Base-by-base conservation (phyloP, 352 stramenopile genomes). In the Phytophthora podocarpi region DNA sequence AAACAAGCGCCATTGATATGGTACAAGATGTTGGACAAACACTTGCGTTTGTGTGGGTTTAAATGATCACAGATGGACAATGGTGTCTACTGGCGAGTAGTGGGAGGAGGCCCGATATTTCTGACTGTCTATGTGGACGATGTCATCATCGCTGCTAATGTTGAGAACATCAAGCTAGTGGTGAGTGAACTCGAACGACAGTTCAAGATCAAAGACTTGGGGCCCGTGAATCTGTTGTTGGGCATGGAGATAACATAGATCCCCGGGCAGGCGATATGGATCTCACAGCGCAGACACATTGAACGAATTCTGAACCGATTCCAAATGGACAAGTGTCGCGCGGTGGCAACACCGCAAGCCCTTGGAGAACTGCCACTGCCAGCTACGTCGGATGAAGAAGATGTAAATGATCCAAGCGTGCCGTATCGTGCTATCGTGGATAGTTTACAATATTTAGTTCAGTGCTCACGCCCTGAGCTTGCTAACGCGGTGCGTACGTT, bases 131-230 rank as follows among this genome's bases (percentile, higher is more conserved):
- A 55, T 12, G 42, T 61, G 15, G 30, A 60, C n/a, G 21, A 51
- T 26, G 20, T 60, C n/a, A 23, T 60, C n/a, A 60, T 60, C 31
- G 51, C 23, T 21, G 39, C 31, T 13, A 48, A 28, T 20, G 18
- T n/a, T 0, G 20, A 45, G 12, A 41, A 34, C 10, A 26, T 51
- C 4, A 36, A 51, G 28, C 8, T 34, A 4, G 13, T 50, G 0
- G n/a, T 52, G 15, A 5, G 21, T 5, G 30, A 60, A 10, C 12
- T 60, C 13, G 27, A 51, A 21, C 3, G 12, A 4, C 51, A 60
- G 39, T 60, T 60, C 23, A 43, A 51, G 40, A 27, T 60, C 18
- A 50, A 45, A 12, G 51, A 51, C n/a, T 34, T 60, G 27, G 39
- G 51, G 7, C 20, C 18, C 4, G 51, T 60, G 5, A 49, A 37